Percentiles rank a stretch among this genome's conserved stretches.
Evolutionary conservation across 2,329 filamentous ascomycete species (phyloP).

Genomic region (Coniochaeta hoffmannii): DNA sequence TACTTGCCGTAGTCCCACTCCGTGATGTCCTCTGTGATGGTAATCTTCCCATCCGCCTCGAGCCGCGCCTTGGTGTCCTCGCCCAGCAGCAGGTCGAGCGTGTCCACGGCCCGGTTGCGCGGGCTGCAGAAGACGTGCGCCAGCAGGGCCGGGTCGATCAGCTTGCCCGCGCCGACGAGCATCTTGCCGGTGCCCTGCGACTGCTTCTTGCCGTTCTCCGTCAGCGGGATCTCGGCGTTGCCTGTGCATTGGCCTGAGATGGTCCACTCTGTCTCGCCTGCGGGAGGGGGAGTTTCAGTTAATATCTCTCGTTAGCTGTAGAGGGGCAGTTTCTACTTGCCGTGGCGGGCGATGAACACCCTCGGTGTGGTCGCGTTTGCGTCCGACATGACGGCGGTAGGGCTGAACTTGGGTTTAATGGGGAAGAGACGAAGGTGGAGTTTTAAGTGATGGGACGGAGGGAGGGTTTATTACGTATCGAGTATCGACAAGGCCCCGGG

Average conservation of each 20-base stretch:
- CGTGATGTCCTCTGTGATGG: constrained; percentile 41
- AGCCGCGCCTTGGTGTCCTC: constrained; percentile 8
- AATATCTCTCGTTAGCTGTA: neutral
- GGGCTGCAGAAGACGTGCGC: constrained; percentile 42
- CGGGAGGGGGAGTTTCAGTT: neutral
- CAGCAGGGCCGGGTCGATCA: constrained; percentile 42
- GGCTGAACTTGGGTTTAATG: too few relatives aligned
- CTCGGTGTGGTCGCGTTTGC: constrained; percentile 1
- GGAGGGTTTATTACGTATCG: too few relatives aligned
- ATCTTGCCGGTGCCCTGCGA: constrained; percentile 33
- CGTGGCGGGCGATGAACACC: constrained; percentile 6
- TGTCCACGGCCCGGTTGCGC: constrained; percentile 36
- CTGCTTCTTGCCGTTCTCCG: constrained; percentile 31
- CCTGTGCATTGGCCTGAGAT: constrained; percentile 38
- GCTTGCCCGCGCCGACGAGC: constrained; percentile 39
- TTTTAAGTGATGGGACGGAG: too few relatives aligned
- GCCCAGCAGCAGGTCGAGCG: constrained; percentile 36
- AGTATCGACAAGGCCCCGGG: too few relatives aligned
- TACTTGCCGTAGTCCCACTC: constrained; percentile 60
- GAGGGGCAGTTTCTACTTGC: neutral
- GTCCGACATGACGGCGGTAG: neutral
- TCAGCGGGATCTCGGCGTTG: constrained; percentile 33
- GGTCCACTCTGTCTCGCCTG: constrained; percentile 34
- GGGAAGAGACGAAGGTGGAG: too few relatives aligned
- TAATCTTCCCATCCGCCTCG: constrained; percentile 22